These are phyloP conservation scores for Fusarium begoniae DNA, from an alignment of 2,329 filamentous ascomycete genomes.

Conservation along the genomic window DNA sequence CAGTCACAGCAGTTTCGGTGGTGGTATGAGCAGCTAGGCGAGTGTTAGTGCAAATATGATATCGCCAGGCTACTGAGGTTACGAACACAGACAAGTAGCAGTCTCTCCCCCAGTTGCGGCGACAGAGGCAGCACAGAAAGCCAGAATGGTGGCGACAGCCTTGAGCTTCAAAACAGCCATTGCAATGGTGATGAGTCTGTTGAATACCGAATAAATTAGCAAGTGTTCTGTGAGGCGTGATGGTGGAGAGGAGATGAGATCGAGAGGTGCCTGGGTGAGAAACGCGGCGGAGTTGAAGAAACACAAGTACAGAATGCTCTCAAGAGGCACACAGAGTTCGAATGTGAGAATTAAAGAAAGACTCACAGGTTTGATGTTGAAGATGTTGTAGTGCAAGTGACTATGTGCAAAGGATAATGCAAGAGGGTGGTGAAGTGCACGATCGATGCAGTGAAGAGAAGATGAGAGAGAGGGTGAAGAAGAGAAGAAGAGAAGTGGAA, in stretches of 20 bases:
- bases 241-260: background rate
- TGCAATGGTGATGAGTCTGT: constrained; percentile 24
- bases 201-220: background rate
- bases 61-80: background rate
- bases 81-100: constrained; percentile 33
- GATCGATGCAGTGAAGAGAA: constrained; percentile 10
- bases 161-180: constrained; percentile 46
- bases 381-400: background rate
- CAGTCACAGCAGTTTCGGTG: constrained; percentile 44
- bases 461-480: constrained; percentile 5
- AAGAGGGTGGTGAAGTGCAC: constrained; percentile 8
- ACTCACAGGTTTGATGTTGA: constrained; percentile 26
- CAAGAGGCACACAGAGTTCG: background rate
- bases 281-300: background rate
- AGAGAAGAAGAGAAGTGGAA: background rate
- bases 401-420: constrained; percentile 14
- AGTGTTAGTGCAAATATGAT: background rate
- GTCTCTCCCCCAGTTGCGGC: constrained; percentile 23
- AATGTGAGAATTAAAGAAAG: background rate
- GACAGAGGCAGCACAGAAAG: constrained; percentile 35
- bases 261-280: background rate
- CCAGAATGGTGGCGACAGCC: constrained; percentile 35
- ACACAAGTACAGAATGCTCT: background rate
- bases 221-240: background rate
- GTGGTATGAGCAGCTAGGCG: constrained; percentile 42